Evolutionary conservation across 345 rosid species (phyloP).

Genomic region (Salix udensis): DNA sequence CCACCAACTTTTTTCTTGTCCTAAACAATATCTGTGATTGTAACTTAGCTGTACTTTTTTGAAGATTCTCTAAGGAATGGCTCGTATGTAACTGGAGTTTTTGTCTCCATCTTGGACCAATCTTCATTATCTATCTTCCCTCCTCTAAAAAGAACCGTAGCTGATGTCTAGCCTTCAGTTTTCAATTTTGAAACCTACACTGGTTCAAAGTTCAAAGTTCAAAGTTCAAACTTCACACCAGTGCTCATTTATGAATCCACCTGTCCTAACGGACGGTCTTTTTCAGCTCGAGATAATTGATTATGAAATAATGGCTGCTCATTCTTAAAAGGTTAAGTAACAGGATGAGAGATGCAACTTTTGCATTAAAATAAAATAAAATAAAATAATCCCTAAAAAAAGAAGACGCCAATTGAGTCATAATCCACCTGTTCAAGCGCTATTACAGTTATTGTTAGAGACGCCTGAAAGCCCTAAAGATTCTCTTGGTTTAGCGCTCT

Average conservation of each 20-base stretch:
- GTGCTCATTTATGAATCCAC: neutral
- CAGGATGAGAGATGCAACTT: neutral
- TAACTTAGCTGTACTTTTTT: slow-evolving; percentile 1
- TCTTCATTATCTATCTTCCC: too few species aligned
- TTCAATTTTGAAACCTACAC: neutral
- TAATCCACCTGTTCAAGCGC: neutral
- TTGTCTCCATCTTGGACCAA: neutral
- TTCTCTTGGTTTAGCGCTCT: neutral
- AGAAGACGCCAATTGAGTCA: too few species aligned
- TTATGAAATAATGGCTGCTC: neutral
- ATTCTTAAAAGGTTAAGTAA: neutral
- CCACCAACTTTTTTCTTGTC: too few species aligned
- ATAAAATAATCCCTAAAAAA: too few species aligned
- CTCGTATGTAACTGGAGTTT: neutral
- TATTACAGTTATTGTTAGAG: neutral
- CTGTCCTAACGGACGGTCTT: neutral
- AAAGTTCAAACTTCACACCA: neutral
- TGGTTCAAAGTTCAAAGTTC: neutral
- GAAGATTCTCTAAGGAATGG: slow-evolving; percentile 13
- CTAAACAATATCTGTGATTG: too few species aligned
- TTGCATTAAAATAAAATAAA: neutral
- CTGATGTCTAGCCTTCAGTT: neutral
- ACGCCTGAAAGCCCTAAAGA: neutral
- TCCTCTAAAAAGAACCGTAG: too few species aligned
- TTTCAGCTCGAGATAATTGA: neutral